Percentiles rank a stretch among this genome's conserved stretches.
Conservation (phyloP, 371 early-diverging fungal genomes). For the Circinella minor region DNA sequence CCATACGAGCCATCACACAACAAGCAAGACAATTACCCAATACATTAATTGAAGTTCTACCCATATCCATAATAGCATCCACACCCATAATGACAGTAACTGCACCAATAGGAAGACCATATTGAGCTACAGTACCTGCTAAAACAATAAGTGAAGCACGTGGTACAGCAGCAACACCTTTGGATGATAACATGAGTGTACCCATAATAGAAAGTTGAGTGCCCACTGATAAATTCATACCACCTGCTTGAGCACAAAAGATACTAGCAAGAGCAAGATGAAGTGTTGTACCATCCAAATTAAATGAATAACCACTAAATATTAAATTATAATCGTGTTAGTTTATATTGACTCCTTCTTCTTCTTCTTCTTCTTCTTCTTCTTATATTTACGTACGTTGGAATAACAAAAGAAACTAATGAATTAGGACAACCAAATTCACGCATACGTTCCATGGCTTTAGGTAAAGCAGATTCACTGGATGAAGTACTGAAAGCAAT, state of each 20-base stretch:
- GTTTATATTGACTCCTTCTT: too few species aligned
- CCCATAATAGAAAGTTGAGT: constrained; percentile 77
- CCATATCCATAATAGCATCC: constrained; percentile 85
- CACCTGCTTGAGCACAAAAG: constrained; percentile 73
- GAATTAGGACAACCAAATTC: constrained; percentile 75
- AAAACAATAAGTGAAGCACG: constrained; percentile 76
- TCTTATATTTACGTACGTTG: constrained; percentile 31
- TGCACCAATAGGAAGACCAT: constrained; percentile 22
- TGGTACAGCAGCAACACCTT: constrained; percentile 86
- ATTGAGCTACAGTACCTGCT: constrained; percentile 50
- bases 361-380: background rate
- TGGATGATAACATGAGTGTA: constrained; percentile 75
- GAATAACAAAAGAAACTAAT: constrained; percentile 77
- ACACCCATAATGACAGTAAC: constrained; percentile 49
- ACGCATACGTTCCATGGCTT: constrained; percentile 77
- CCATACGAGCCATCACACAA: constrained; percentile 74
- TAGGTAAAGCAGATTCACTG: constrained; percentile 80
- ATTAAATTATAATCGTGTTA: too few species aligned
- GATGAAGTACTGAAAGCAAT: constrained; percentile 89
- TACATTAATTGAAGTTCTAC: constrained; percentile 75
- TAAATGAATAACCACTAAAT: constrained; percentile 79
- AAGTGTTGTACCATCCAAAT: constrained; percentile 83
- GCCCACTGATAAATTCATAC: constrained; percentile 56
- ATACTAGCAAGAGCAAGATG: constrained; percentile 72
- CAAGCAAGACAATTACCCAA: constrained; percentile 79